phyloP scores from a whole-genome alignment of 2,329 filamentous ascomycete genomes.

The Fusarium metavorans region DNA sequence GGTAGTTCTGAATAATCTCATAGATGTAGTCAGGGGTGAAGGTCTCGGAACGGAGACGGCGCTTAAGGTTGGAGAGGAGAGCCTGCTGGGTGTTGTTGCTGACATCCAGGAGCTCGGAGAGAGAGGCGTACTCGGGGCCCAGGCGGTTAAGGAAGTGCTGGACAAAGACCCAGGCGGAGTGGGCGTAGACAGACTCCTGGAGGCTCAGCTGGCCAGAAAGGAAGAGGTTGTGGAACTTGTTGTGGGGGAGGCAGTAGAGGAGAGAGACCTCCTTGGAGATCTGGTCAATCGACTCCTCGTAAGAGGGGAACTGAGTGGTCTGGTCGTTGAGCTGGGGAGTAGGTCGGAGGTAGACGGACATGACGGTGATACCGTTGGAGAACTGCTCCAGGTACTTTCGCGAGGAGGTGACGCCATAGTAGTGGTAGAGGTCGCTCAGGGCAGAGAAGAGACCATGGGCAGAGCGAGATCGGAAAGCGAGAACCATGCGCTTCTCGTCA shows the following conservation, averaged over 20 bases:
- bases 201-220: slow-evolving; percentile 87
- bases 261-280: slow-evolving; percentile 99
- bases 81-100: slow-evolving; percentile 88
- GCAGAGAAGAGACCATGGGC: slow-evolving; percentile 95
- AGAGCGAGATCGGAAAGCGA: slow-evolving; percentile 94
- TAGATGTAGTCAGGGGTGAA: slow-evolving; percentile 98
- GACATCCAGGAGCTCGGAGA: slow-evolving; percentile 82
- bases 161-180: slow-evolving; percentile 97
- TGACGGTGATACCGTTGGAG: slow-evolving; percentile 96
- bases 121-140: slow-evolving; percentile 89
- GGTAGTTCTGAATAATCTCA: slow-evolving; percentile 94
- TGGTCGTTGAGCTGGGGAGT: slow-evolving; percentile 61
- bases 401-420: slow-evolving; percentile 96
- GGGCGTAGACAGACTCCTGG: slow-evolving; percentile 96
- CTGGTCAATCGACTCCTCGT: slow-evolving; percentile 96
- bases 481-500: slow-evolving; percentile 91
- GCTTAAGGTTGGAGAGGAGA: slow-evolving; percentile 93
- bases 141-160: slow-evolving; percentile 98
- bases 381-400: slow-evolving; percentile 99
- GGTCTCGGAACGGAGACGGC: slow-evolving; percentile 92
- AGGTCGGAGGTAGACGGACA: slow-evolving; percentile 92
- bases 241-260: slow-evolving; percentile 97
- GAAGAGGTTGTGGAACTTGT: slow-evolving; percentile 93
- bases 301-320: slow-evolving; percentile 74
- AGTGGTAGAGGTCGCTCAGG: slow-evolving; percentile 95